Evolutionary conservation across 148 eudicot genomes (phyloP).

Genomic region (Camellia japonica): DNA sequence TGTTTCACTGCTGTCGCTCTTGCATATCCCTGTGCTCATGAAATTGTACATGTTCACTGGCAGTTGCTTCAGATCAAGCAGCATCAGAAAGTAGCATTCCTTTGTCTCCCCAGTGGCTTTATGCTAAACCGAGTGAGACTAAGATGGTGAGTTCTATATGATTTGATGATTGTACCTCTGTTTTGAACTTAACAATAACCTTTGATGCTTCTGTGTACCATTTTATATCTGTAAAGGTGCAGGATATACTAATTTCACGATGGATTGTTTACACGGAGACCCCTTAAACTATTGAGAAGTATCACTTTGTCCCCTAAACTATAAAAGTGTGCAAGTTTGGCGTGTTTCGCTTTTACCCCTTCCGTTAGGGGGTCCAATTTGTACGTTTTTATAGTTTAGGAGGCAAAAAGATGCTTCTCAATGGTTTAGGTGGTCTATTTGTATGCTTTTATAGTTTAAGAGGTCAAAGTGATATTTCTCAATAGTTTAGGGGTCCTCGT

Average conservation of each 20-base stretch:
- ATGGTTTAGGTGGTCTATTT: too few relatives aligned
- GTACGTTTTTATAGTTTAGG: too few relatives aligned
- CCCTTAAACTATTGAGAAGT: too few relatives aligned
- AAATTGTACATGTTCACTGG: not conserved
- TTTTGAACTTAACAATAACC: not conserved
- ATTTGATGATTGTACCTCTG: not conserved
- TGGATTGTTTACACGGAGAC: too few relatives aligned
- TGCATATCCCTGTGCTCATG: not conserved
- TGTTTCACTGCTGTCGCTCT: not conserved
- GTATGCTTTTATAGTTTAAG: too few relatives aligned
- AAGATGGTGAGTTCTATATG: conserved; percentile 52
- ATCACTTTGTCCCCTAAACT: too few relatives aligned
- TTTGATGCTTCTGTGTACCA: not conserved
- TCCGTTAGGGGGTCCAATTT: too few relatives aligned
- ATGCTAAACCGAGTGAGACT: conserved; percentile 67
- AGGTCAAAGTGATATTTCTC: too few relatives aligned
- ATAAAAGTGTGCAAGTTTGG: too few relatives aligned
- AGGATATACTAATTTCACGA: not conserved
- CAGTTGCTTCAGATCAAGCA: conserved; percentile 57
- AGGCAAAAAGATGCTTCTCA: too few relatives aligned
- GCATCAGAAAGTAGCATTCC: conserved; percentile 83
- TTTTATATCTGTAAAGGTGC: not conserved
- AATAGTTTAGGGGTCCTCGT: too few relatives aligned
- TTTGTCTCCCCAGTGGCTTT: conserved; percentile 98
- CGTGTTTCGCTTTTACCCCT: too few relatives aligned